Percentiles rank a stretch among this genome's conserved stretches.
phyloP scores from a whole-genome alignment of 148 eudicot genomes.

The Rhododendron ferrugineum region DNA sequence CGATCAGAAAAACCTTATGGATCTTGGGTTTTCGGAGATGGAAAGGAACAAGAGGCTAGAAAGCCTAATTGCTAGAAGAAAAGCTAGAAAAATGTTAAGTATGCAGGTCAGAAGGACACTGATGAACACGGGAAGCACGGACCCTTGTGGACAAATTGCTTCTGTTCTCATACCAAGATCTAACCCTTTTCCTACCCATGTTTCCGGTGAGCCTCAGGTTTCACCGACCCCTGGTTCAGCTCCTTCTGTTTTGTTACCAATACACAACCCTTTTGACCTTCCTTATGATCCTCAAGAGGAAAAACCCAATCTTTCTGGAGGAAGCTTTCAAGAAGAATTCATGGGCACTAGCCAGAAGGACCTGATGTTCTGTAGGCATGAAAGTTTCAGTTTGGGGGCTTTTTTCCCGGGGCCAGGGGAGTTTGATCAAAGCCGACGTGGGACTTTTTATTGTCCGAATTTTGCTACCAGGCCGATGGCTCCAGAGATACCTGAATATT shows the following conservation, averaged over 20 bases:
- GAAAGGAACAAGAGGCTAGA: constrained; percentile 68
- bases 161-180: constrained; percentile 26
- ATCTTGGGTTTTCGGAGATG: constrained; percentile 51
- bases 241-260: constrained; percentile 51
- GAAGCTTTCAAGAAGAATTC: constrained; percentile 53
- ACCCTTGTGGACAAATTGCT: constrained; percentile 18
- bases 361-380: constrained; percentile 34
- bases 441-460: constrained; percentile 12
- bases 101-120: constrained; percentile 39
- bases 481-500: constrained; percentile 20
- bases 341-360: constrained; percentile 34
- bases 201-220: not conserved
- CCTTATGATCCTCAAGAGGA: constrained; percentile 85
- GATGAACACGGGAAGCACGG: constrained; percentile 21
- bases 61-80: constrained; percentile 59
- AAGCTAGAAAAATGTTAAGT: constrained; percentile 44
- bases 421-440: constrained; percentile 19
- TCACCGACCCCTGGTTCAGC: constrained; percentile 62
- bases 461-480: constrained; percentile 26
- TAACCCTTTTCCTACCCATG: constrained; percentile 4
- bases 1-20: constrained; percentile 49
- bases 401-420: constrained; percentile 19
- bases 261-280: constrained; percentile 67
- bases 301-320: constrained; percentile 68
- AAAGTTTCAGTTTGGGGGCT: constrained; percentile 39